phyloP scores from a whole-genome alignment of 1,139 yeast genomes.

The Blastobotrys arbuscula region DNA sequence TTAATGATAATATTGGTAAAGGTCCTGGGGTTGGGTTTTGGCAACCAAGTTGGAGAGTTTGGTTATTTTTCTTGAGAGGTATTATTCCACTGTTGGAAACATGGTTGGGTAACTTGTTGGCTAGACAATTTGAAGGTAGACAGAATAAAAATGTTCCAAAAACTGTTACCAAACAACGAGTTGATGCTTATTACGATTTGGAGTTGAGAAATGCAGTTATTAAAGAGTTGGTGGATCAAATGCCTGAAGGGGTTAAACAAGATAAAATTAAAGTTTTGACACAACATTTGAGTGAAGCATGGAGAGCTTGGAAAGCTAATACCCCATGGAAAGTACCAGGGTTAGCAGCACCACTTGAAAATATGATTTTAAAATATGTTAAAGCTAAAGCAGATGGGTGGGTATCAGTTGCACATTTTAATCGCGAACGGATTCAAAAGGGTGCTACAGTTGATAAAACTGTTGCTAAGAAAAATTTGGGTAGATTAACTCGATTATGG shows the following conservation, averaged over 20 bases:
- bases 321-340: slow-evolving; percentile 99
- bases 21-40: slow-evolving; percentile 99
- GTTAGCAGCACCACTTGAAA: slow-evolving; percentile 82
- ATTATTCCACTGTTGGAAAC: slow-evolving; percentile 88
- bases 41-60: slow-evolving; percentile 99
- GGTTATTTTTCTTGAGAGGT: slow-evolving; percentile 91
- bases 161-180: slow-evolving; percentile 90
- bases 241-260: slow-evolving; percentile 90
- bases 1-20: slow-evolving; percentile 79
- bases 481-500: slow-evolving; percentile 89
- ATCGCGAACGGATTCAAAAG: slow-evolving; percentile 77
- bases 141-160: slow-evolving; percentile 87
- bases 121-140: slow-evolving; percentile 95
- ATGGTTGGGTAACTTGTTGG: slow-evolving; percentile 88
- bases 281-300: slow-evolving; percentile 94
- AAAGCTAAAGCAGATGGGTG: slow-evolving; percentile 97
- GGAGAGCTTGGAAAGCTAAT: slow-evolving; percentile 99
- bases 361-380: slow-evolving; percentile 80
- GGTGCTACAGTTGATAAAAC: slow-evolving; percentile 94
- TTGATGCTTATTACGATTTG: slow-evolving; percentile 89
- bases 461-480: slow-evolving; percentile 86
- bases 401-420: slow-evolving; percentile 89
- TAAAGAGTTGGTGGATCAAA: slow-evolving; percentile 95
- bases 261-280: slow-evolving; percentile 80
- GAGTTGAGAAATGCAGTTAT: slow-evolving; percentile 91